Percentiles rank a stretch among this genome's conserved stretches.
These are phyloP conservation scores for Antrodiella citrinella DNA, from an alignment of 768 basidiomycete species.

Conservation along the genomic window DNA sequence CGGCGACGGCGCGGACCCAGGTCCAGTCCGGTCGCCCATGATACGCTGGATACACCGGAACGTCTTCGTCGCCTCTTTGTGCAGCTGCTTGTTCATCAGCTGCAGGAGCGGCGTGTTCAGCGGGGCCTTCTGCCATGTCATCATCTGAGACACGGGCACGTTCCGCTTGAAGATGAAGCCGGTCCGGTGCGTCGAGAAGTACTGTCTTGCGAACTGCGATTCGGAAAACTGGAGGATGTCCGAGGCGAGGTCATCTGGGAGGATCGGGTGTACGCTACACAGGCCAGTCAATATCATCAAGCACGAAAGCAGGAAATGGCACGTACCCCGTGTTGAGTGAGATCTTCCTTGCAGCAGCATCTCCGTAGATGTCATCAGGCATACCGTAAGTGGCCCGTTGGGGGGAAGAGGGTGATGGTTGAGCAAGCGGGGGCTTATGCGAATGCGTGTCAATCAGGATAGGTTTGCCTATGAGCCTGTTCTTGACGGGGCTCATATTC, in stretches of 20 bases:
- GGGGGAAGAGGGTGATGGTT: background rate
- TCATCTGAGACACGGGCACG: constrained; percentile 79
- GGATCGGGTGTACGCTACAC: constrained; percentile 60
- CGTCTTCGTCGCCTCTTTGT: constrained; percentile 71
- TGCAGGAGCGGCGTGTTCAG: constrained; percentile 70
- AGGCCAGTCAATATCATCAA: background rate
- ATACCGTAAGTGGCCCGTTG: too few relatives aligned
- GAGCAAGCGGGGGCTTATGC: background rate
- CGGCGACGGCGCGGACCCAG: constrained; percentile 12
- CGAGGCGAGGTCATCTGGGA: constrained; percentile 72
- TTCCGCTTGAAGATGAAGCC: constrained; percentile 80
- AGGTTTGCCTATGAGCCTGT: constrained; percentile 51
- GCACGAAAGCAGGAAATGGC: constrained; percentile 8
- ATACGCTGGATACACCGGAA: constrained; percentile 89
- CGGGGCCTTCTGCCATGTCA: constrained; percentile 85
- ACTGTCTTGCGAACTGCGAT: constrained; percentile 77
- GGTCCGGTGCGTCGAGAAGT: constrained; percentile 85
- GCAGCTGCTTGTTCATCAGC: constrained; percentile 47
- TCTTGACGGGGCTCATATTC: constrained; percentile 70
- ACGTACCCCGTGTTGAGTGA: constrained; percentile 63
- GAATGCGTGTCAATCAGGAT: constrained; percentile 43
- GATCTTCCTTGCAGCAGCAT: constrained; percentile 24
- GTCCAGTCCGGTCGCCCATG: constrained; percentile 85
- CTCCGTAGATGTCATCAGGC: constrained; percentile 16
- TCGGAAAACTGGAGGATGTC: constrained; percentile 86